Base-by-base conservation (phyloP, 805 yeast species). In the Ogataea paradorogensis region DNA sequence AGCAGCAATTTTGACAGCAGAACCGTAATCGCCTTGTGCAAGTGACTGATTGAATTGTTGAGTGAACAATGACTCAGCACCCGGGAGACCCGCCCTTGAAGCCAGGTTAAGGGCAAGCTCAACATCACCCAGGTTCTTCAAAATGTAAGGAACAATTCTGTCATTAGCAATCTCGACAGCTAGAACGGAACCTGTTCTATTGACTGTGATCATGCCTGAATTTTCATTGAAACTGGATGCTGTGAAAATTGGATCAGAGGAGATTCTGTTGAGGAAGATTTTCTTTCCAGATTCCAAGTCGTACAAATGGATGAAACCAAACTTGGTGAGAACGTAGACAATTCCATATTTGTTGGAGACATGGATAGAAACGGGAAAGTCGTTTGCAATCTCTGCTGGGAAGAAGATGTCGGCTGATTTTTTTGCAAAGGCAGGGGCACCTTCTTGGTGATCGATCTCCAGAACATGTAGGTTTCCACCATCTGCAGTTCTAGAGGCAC, bases 1-100 rank as follows among this genome's bases (percentile, higher is more conserved):
- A 10, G 98, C 98, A 27, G 99, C 99, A 44, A 91, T 86, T 67
- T 88, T 88, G 35, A 98, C 99, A 38, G 99, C 99, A 54, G 82
- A 82, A 41, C 80, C 73, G 59, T 89, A 93, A 62, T 89, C 93
- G 52, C 96, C 96, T 52, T 80, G 80, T 50, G 79, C 76, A 55
- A 93, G 73, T 55, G 82, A 75, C 61, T 81, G 80, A 58, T 89
- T 95, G 69, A 93, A 93, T 67, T 91, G 98, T 66, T 89, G 95
- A 44, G 74, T 69, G 66, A 93, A 90, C 48, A 93, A 73, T 56
- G 80, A 82, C 62, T 93, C 99, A 34, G 98, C 99, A 51, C 99
- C 99, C 30, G 96, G 93, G 57, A 93, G 78, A 1, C 96, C 96
- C 58, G 96, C 97, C 65, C 98, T 84, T 3, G 96, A 78, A 20